A percentile compares a stretch with the other conserved stretches of the same genome.
Evolutionary conservation across 305 asterid genomes (phyloP).

Genomic region (Caryopteris hybrid): DNA sequence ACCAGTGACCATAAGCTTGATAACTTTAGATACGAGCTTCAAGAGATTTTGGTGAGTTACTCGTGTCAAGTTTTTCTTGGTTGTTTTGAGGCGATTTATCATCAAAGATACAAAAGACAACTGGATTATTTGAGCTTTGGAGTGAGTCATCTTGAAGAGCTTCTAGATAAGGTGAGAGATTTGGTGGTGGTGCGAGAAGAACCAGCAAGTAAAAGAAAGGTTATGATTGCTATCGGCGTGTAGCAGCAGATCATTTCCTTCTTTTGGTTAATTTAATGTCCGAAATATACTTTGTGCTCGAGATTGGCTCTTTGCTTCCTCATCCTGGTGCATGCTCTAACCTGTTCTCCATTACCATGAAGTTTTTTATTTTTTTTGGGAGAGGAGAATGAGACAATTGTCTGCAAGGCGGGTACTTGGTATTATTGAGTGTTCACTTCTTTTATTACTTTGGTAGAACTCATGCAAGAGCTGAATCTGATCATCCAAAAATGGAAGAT

Average conservation of each 20-base stretch:
- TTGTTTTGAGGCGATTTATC: slow-evolving; percentile 64
- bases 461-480: background rate
- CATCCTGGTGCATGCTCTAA: background rate
- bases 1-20: slow-evolving; percentile 32
- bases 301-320: background rate
- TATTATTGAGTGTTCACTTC: background rate
- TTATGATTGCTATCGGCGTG: slow-evolving; percentile 51
- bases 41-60: slow-evolving; percentile 84
- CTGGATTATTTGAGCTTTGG: slow-evolving; percentile 63
- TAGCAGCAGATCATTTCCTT: slow-evolving; percentile 16
- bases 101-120: slow-evolving; percentile 69
- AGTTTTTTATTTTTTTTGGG: background rate
- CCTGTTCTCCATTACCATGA: background rate
- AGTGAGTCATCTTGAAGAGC: slow-evolving; percentile 62
- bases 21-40: slow-evolving; percentile 66
- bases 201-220: slow-evolving; percentile 51
- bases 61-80: slow-evolving; percentile 60
- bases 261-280: slow-evolving; percentile 15
- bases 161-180: slow-evolving; percentile 65
- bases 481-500: background rate
- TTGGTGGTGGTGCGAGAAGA: slow-evolving; percentile 74
- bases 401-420: background rate
- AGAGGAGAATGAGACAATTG: background rate
- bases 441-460: background rate
- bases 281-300: no score